Evolutionary conservation across 768 basidiomycete genomes (phyloP).

Genomic region (Pleurotus djamor): DNA sequence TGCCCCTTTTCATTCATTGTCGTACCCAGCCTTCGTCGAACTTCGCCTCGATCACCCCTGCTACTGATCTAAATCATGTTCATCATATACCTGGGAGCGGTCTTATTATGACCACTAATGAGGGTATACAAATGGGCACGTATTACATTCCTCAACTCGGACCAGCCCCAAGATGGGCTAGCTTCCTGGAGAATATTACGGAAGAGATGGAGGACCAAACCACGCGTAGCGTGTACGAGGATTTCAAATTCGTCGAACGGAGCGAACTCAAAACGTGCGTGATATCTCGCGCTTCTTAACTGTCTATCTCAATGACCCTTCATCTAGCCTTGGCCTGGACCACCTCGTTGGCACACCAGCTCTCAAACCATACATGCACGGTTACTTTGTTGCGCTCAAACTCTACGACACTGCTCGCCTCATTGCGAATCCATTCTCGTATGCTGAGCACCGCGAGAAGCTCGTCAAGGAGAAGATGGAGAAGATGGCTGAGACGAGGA

Average conservation of each 20-base stretch:
- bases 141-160: slow-evolving; percentile 97
- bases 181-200: slow-evolving; percentile 97
- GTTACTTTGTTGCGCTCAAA: slow-evolving; percentile 95
- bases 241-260: slow-evolving; percentile 96
- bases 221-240: slow-evolving; percentile 80
- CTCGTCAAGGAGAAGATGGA: slow-evolving; percentile 88
- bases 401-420: slow-evolving; percentile 95
- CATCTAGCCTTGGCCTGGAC: slow-evolving; percentile 83
- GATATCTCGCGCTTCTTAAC: slow-evolving; percentile 3
- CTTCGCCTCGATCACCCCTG: slow-evolving; percentile 90
- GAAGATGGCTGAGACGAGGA: slow-evolving; percentile 90
- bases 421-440: slow-evolving; percentile 95
- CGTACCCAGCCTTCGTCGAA: slow-evolving; percentile 74
- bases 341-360: slow-evolving; percentile 93
- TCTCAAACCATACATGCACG: slow-evolving; percentile 99
- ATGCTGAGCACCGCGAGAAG: slow-evolving; percentile 91
- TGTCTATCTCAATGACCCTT: slow-evolving; percentile 1
- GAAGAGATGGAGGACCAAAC: slow-evolving; percentile 97
- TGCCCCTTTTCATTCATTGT: neutral
- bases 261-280: slow-evolving; percentile 82
- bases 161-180: slow-evolving; percentile 94
- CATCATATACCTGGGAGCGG: slow-evolving; percentile 91
- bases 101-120: slow-evolving; percentile 88
- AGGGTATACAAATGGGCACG: slow-evolving; percentile 93
- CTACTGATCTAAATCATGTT: slow-evolving; percentile 85